Conservation (phyloP, 495 filamentous ascomycete genomes). For the Penicilliopsis zonata region DNA sequence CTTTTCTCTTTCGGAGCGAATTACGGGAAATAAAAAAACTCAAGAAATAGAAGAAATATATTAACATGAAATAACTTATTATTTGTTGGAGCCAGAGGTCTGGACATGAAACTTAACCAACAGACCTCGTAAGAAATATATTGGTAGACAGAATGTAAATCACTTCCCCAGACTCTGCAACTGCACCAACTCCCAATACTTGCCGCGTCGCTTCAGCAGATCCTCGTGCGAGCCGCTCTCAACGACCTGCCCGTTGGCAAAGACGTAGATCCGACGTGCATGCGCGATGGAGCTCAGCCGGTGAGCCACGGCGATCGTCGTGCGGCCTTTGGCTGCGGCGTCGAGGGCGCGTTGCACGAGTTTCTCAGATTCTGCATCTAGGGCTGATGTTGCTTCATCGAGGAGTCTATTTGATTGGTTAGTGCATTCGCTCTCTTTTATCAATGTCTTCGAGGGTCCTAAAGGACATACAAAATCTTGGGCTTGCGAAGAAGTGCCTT, state of each 20-base stretch:
- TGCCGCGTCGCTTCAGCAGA: constrained; percentile 48
- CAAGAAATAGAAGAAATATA: too few species aligned
- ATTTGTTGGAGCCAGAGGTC: too few species aligned
- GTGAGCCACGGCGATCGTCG: constrained; percentile 71
- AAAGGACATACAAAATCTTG: constrained; percentile 36
- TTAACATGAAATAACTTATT: too few species aligned
- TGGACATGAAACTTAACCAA: too few species aligned
- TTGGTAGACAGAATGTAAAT: too few species aligned
- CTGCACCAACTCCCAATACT: constrained; percentile 67
- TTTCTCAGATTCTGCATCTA: constrained; percentile 74
- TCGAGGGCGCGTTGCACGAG: constrained; percentile 73
- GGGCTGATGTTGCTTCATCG: constrained; percentile 72
- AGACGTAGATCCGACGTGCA: constrained; percentile 74
- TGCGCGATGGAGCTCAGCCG: constrained; percentile 70
- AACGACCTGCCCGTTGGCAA: constrained; percentile 61
- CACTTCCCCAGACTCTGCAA: constrained; percentile 44
- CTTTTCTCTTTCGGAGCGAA: too few species aligned
- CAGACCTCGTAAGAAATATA: too few species aligned
- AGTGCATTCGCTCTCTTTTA: neutral
- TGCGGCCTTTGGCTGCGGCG: constrained; percentile 57
- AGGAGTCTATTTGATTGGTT: constrained; percentile 31
- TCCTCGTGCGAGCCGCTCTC: constrained; percentile 63
- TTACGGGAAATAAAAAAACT: too few species aligned
- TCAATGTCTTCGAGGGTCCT: neutral
- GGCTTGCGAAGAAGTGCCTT: constrained; percentile 63